A percentile compares a stretch with the other conserved stretches of the same genome.
Conservation (phyloP, 257 asterid genomes). For the Solanum habrochaites region DNA sequence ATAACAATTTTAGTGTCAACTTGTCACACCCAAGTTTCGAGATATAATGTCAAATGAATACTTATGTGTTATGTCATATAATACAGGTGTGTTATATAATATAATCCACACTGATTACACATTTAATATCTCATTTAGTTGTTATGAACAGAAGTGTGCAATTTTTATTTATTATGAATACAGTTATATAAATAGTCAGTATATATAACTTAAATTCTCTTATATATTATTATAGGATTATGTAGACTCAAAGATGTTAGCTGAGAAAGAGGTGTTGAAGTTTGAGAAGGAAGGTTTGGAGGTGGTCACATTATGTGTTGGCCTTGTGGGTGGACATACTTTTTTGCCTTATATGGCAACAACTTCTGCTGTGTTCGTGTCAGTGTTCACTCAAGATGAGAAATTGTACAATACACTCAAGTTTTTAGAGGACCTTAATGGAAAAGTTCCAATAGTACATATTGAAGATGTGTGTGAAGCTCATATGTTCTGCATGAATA, state of each 20-base stretch:
- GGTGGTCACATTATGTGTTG: slow-evolving; percentile 44
- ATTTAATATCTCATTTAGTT: too few relatives aligned
- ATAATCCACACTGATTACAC: too few relatives aligned
- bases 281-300: slow-evolving; percentile 28
- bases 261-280: slow-evolving; percentile 41
- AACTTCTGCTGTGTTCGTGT: slow-evolving; percentile 10
- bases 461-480: slow-evolving; percentile 42
- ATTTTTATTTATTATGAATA: too few relatives aligned
- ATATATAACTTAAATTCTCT: neutral
- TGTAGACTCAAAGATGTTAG: slow-evolving; percentile 36
- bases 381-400: slow-evolving; percentile 14
- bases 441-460: slow-evolving; percentile 43
- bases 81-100: too few relatives aligned
- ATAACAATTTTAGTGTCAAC: too few relatives aligned
- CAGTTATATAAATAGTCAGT: too few relatives aligned
- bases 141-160: too few relatives aligned
- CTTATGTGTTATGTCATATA: too few relatives aligned
- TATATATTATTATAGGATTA: slow-evolving; percentile 19
- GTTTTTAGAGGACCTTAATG: slow-evolving; percentile 37
- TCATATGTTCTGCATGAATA: slow-evolving; percentile 35
- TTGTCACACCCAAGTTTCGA: too few relatives aligned
- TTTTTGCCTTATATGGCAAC: neutral
- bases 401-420: slow-evolving; percentile 8
- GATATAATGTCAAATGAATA: too few relatives aligned
- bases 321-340: slow-evolving; percentile 51